Evolutionary conservation across 192 early-diverging fungal species (phyloP).

Genomic region (Podila epicladia): DNA sequence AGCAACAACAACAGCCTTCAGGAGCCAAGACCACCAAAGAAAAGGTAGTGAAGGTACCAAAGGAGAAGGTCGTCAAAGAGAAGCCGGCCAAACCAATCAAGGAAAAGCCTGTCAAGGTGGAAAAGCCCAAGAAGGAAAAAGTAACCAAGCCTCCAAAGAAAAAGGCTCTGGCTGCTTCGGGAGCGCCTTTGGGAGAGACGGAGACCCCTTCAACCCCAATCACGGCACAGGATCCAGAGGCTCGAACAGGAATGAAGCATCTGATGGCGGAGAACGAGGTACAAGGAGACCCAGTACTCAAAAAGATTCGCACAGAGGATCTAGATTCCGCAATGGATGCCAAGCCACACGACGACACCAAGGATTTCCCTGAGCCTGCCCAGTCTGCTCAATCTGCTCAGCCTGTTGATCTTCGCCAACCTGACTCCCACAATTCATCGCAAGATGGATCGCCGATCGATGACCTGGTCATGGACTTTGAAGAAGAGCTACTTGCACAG

Average conservation of each 20-base stretch:
- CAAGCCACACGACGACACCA: background rate
- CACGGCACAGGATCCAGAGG: background rate
- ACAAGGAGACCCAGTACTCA: background rate
- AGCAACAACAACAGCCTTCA: background rate
- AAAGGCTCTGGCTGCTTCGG: constrained; percentile 6
- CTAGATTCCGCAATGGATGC: background rate
- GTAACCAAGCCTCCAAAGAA: constrained; percentile 28
- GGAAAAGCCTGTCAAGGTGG: constrained; percentile 21
- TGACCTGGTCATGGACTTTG: constrained; percentile 4
- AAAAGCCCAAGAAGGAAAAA: constrained; percentile 38
- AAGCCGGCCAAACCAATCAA: constrained; percentile 18
- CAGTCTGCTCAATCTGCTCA: no score
- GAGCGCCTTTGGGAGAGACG: background rate
- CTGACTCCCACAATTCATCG: background rate
- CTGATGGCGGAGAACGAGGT: constrained; percentile 2
- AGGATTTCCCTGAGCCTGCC: no score
- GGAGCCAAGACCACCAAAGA: constrained; percentile 11
- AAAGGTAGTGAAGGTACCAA: constrained; percentile 1
- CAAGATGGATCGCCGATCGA: constrained; percentile 1
- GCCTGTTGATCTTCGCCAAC: no score
- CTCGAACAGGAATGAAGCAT: constrained; percentile 4
- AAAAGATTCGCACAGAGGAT: constrained; percentile 13
- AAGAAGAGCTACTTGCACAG: background rate
- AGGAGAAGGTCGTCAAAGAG: constrained; percentile 32
- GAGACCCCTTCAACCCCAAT: background rate